These are phyloP conservation scores for Plenodomus tracheiphilus DNA, from an alignment of 2,329 filamentous ascomycete species.

Conservation along the genomic window DNA sequence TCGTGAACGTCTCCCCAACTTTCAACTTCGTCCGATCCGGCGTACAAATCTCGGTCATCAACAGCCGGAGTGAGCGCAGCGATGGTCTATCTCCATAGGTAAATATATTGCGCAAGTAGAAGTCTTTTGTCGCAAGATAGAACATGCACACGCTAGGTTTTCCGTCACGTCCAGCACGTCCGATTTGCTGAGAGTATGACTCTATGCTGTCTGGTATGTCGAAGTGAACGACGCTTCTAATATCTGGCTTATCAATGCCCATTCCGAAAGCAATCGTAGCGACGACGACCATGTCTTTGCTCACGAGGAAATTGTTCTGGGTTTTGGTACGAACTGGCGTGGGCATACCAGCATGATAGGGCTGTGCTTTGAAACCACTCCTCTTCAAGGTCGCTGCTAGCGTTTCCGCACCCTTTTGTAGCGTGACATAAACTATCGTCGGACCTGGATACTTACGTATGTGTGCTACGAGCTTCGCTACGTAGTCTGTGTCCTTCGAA, in stretches of 20 bases:
- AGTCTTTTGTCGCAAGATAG: constrained; percentile 61
- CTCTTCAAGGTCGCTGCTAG: constrained; percentile 68
- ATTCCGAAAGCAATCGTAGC: constrained; percentile 98
- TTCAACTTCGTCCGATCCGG: constrained; percentile 31
- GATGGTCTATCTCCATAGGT: constrained; percentile 64
- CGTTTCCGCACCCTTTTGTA: constrained; percentile 60
- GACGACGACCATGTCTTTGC: constrained; percentile 80
- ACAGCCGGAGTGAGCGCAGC: constrained; percentile 49
- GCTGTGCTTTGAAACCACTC: constrained; percentile 69
- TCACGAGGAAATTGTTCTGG: constrained; percentile 80
- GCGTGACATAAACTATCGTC: constrained; percentile 64
- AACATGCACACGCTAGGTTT: constrained; percentile 64
- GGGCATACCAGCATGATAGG: constrained; percentile 82
- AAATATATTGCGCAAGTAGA: constrained; percentile 63
- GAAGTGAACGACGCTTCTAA: constrained; percentile 92
- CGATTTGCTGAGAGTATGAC: constrained; percentile 97
- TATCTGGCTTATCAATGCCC: constrained; percentile 96
- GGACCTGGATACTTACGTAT: constrained; percentile 57
- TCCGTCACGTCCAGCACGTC: constrained; percentile 87
- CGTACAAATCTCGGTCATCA: constrained; percentile 59
- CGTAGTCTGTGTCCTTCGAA: constrained; percentile 70
- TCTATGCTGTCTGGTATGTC: constrained; percentile 91
- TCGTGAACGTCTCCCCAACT: constrained; percentile 52
- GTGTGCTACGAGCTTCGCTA: constrained; percentile 66
- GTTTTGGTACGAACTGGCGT: constrained; percentile 66